A percentile compares a stretch with the other conserved stretches of the same genome.
phyloP scores from a whole-genome alignment of 345 rosid genomes.

The Moricandia arvensis region DNA sequence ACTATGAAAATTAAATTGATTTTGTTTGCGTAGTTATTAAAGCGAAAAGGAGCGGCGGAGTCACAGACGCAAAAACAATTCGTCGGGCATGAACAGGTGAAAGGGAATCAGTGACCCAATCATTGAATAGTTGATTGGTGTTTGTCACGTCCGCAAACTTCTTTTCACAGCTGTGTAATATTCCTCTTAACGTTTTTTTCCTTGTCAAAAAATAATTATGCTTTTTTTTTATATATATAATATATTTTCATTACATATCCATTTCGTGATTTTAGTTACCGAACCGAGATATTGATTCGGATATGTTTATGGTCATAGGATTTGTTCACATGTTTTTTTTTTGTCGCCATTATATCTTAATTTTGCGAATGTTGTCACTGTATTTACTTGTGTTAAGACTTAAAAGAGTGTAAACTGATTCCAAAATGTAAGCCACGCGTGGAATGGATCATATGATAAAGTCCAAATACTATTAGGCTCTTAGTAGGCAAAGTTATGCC shows the following conservation, averaged over 20 bases:
- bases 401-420: not conserved
- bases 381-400: not conserved
- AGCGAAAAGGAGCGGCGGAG: not conserved
- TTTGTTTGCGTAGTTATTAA: not conserved
- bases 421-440: too few species aligned
- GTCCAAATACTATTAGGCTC: too few species aligned
- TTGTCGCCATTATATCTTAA: not conserved
- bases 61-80: not conserved
- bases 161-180: conserved; percentile 23
- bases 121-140: conserved; percentile 22
- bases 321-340: not conserved
- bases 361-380: not conserved
- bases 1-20: not conserved
- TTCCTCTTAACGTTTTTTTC: conserved; percentile 13
- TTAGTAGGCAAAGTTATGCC: too few species aligned
- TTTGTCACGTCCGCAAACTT: conserved; percentile 20
- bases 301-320: not conserved
- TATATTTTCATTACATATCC: not conserved
- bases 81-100: conserved; percentile 30
- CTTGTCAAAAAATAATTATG: not conserved
- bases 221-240: not conserved
- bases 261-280: not conserved
- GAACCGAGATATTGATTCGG: not conserved
- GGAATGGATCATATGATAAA: too few species aligned
- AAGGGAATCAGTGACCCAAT: conserved; percentile 28